Conservation (phyloP, 1,284 basidiomycete species). For the Marasmius tenuissimus region DNA sequence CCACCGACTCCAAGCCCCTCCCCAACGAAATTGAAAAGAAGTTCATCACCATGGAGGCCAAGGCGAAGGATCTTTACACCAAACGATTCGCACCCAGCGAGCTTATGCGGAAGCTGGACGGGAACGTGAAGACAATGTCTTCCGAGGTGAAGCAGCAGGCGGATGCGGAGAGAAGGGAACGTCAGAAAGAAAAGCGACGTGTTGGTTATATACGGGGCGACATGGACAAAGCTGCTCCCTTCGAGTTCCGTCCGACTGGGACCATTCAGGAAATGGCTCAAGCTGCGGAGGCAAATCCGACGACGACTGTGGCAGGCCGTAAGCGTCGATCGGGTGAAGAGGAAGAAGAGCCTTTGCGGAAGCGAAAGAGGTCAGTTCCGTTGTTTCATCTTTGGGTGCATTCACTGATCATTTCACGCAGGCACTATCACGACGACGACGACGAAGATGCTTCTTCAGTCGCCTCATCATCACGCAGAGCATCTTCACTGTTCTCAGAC, state of each 20-base stretch:
- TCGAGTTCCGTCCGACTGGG: not conserved
- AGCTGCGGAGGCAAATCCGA: not conserved
- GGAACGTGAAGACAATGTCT: slow-evolving; percentile 4
- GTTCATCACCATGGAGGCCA: not conserved
- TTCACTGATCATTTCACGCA: not conserved
- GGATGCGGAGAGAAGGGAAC: not conserved
- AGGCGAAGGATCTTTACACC: slow-evolving; percentile 1
- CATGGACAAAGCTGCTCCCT: not conserved
- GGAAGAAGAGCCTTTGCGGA: not conserved
- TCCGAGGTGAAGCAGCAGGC: slow-evolving; percentile 3
- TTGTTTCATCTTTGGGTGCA: not conserved
- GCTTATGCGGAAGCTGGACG: slow-evolving; percentile 1
- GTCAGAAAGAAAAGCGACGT: not conserved
- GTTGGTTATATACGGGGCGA: not conserved
- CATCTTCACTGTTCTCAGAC: not conserved
- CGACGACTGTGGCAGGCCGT: not conserved
- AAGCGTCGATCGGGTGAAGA: not conserved
- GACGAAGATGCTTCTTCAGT: not conserved
- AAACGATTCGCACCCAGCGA: not conserved
- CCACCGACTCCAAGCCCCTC: not conserved
- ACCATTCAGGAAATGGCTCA: not conserved
- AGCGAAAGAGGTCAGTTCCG: not conserved
- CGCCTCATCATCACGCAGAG: not conserved
- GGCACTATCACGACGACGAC: not conserved
- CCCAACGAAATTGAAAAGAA: not conserved